Evolutionary conservation across 2,329 filamentous ascomycete genomes (phyloP).

Genomic region (Didymella exigua): DNA sequence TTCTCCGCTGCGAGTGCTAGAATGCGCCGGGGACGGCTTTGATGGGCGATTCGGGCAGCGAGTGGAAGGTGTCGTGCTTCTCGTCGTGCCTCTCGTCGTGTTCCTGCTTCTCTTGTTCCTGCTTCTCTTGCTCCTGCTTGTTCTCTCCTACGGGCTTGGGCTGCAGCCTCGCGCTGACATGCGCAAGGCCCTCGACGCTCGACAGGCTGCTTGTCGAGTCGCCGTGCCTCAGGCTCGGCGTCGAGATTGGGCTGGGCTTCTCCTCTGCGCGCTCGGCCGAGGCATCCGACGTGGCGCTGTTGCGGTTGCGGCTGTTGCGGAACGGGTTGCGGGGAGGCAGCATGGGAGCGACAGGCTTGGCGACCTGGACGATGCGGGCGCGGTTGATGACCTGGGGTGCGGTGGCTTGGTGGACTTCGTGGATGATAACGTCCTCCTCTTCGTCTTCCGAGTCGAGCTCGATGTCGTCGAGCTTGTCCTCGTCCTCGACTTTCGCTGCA

Average conservation of each 20-base stretch:
- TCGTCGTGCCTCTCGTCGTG: conserved; percentile 20
- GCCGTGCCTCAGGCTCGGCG: conserved; percentile 43
- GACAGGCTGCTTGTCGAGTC: conserved; percentile 44
- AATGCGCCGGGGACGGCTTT: conserved; percentile 44
- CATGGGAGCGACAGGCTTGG: conserved; percentile 77
- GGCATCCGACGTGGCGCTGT: conserved; percentile 43
- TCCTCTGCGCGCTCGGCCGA: conserved; percentile 35
- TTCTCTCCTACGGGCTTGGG: conserved; percentile 27
- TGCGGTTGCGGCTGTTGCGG: conserved; percentile 48
- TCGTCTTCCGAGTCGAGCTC: conserved; percentile 56
- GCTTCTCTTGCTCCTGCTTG: conserved; percentile 27
- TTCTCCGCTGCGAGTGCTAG: conserved; percentile 8
- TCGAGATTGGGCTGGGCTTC: conserved; percentile 41
- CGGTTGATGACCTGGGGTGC: conserved; percentile 73
- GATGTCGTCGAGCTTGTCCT: conserved; percentile 50
- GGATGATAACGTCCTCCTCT: conserved; percentile 64
- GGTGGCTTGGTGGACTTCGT: conserved; percentile 68
- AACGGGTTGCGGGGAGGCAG: conserved; percentile 79
- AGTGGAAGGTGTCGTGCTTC: conserved; percentile 51
- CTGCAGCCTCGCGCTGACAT: conserved; percentile 33
- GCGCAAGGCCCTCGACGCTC: conserved; percentile 41
- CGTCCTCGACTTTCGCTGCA: conserved; percentile 21
- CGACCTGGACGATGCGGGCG: conserved; percentile 82
- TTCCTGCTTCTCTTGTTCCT: conserved; percentile 4
- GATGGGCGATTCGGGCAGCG: conserved; percentile 45